These are phyloP conservation scores for Penicillium coffeae DNA, from an alignment of 495 filamentous ascomycete genomes.

Conservation along the genomic window DNA sequence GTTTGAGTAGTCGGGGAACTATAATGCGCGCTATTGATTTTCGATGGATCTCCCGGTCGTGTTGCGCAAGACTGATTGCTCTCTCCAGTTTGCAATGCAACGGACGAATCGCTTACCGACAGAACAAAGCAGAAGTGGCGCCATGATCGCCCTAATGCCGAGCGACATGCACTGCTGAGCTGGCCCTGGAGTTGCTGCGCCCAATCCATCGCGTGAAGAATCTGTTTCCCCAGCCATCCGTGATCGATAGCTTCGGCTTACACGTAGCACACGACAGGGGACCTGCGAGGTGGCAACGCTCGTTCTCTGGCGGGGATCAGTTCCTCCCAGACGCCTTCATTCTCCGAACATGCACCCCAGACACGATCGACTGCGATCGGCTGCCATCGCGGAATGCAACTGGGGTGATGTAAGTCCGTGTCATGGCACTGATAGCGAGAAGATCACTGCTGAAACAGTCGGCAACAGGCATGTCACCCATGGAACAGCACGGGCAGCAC, in stretches of 20 bases:
- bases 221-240: no score
- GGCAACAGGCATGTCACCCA: not conserved
- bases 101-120: not conserved
- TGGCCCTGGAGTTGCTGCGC: no score
- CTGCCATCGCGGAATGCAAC: not conserved
- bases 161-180: not conserved
- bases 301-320: no score
- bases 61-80: no score
- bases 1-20: not conserved
- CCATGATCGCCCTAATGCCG: not conserved
- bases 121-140: not conserved
- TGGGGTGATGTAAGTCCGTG: not conserved
- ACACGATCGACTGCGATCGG: not conserved
- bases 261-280: no score
- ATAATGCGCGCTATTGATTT: not conserved
- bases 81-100: not conserved
- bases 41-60: not conserved
- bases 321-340: no score
- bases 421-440: not conserved
- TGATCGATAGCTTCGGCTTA: not conserved
- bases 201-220: no score
- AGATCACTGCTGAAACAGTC: not conserved
- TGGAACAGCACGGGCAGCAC: no score
- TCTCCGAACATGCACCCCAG: not conserved
- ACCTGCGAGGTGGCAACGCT: no score